Conservation (phyloP, 495 filamentous ascomycete genomes). For the Penicillium crystallinum region DNA sequence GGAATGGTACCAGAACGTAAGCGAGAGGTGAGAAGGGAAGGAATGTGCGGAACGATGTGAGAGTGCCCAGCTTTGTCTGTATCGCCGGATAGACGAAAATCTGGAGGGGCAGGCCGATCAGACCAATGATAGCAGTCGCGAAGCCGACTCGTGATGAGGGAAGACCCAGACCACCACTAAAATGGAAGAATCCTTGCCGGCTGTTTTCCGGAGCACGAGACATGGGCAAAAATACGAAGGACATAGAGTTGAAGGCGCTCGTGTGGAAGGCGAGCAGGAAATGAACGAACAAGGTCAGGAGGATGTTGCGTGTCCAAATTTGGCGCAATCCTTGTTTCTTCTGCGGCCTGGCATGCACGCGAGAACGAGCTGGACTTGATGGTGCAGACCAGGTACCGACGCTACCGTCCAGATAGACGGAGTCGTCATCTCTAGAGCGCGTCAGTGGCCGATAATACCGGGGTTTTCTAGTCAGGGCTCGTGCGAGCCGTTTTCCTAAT, state of each 20-base stretch:
- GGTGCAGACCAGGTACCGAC: slow-evolving; percentile 25
- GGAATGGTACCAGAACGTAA: slow-evolving; percentile 62
- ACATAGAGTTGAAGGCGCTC: slow-evolving; percentile 68
- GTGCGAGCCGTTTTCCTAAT: slow-evolving; percentile 38
- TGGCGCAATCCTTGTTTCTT: slow-evolving; percentile 47
- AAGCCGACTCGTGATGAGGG: slow-evolving; percentile 63
- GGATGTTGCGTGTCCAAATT: slow-evolving; percentile 59
- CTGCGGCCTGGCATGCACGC: slow-evolving; percentile 10
- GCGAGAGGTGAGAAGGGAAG: slow-evolving; percentile 60
- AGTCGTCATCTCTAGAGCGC: slow-evolving; percentile 25
- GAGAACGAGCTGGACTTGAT: slow-evolving; percentile 21
- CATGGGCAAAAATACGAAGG: slow-evolving; percentile 66
- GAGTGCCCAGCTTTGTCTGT: slow-evolving; percentile 55
- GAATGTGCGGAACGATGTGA: slow-evolving; percentile 53
- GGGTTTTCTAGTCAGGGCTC: slow-evolving; percentile 26
- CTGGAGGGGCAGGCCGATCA: slow-evolving; percentile 64
- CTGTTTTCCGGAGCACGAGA: slow-evolving; percentile 49
- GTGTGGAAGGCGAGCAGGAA: slow-evolving; percentile 68
- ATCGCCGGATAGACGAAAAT: slow-evolving; percentile 64
- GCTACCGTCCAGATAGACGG: slow-evolving; percentile 28
- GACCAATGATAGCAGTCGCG: slow-evolving; percentile 63
- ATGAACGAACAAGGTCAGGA: slow-evolving; percentile 58
- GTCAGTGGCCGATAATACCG: slow-evolving; percentile 27
- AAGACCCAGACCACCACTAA: slow-evolving; percentile 68
- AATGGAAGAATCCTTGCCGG: slow-evolving; percentile 52